Percentiles rank a stretch among this genome's conserved stretches.
These are phyloP conservation scores for Diaporthe ampelina DNA, from an alignment of 2,329 filamentous ascomycete species.

Conservation along the genomic window DNA sequence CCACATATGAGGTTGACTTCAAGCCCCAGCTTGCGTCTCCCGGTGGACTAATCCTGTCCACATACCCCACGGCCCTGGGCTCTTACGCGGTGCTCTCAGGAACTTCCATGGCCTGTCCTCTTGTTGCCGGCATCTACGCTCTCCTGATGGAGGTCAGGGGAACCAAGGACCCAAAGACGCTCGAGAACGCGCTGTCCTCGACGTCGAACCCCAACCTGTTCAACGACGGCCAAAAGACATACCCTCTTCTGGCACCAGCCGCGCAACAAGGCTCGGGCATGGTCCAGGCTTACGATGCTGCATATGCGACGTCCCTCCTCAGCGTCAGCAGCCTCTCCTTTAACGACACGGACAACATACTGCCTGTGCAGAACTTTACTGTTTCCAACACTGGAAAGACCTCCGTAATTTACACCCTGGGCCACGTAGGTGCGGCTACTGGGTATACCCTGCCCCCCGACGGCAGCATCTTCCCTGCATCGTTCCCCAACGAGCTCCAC, in stretches of 20 bases:
- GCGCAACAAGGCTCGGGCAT: slow-evolving; percentile 73
- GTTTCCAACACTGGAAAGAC: slow-evolving; percentile 67
- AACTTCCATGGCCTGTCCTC: slow-evolving; percentile 68
- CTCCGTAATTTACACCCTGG: slow-evolving; percentile 65
- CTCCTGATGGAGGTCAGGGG: slow-evolving; percentile 66
- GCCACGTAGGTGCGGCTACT: slow-evolving; percentile 64
- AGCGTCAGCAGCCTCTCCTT: slow-evolving; percentile 71
- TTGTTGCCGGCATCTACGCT: slow-evolving; percentile 66
- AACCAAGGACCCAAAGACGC: slow-evolving; percentile 62
- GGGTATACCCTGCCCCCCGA: slow-evolving; percentile 64
- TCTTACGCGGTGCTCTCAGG: slow-evolving; percentile 65
- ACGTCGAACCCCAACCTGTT: slow-evolving; percentile 64
- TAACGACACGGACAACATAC: slow-evolving; percentile 74
- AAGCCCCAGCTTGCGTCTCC: slow-evolving; percentile 64
- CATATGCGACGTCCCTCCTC: slow-evolving; percentile 66
- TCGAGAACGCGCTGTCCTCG: slow-evolving; percentile 64
- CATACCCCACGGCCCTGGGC: slow-evolving; percentile 58
- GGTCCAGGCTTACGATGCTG: slow-evolving; percentile 71
- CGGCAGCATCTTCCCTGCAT: slow-evolving; percentile 52
- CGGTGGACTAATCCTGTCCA: slow-evolving; percentile 65
- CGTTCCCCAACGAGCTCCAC: slow-evolving; percentile 61
- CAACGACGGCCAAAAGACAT: slow-evolving; percentile 58
- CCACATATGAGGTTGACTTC: slow-evolving; percentile 60
- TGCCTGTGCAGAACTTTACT: slow-evolving; percentile 63
- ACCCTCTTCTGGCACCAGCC: slow-evolving; percentile 64